phyloP scores from a whole-genome alignment of 2,329 filamentous ascomycete species.

The Diaporthe helianthi region DNA sequence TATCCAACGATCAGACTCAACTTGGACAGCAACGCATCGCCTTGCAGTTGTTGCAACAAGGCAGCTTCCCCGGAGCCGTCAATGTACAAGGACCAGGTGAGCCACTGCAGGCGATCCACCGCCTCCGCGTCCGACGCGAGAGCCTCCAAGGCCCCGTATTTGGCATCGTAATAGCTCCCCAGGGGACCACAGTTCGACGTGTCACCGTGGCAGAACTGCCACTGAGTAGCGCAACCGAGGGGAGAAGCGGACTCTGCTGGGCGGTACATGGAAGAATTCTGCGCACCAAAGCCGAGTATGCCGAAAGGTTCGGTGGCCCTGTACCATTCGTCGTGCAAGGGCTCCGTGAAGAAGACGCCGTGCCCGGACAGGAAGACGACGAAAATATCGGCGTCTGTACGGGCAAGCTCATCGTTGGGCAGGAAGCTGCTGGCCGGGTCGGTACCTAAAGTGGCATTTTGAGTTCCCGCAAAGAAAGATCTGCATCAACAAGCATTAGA shows the following conservation, averaged over 20 bases:
- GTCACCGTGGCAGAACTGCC: neutral
- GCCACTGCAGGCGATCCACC: neutral
- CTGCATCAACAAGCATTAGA: neutral
- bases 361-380: neutral
- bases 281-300: neutral
- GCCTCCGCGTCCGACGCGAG: neutral
- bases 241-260: neutral
- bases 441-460: neutral
- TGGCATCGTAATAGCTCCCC: neutral
- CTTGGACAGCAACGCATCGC: conserved; percentile 6
- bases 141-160: neutral
- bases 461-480: neutral
- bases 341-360: neutral
- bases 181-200: neutral
- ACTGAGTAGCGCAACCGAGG: neutral
- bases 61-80: neutral
- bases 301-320: neutral
- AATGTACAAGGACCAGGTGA: neutral
- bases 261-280: neutral
- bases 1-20: neutral
- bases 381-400: neutral
- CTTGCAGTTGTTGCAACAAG: neutral
- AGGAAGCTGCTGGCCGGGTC: neutral
- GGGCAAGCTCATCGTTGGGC: neutral
- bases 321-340: neutral